These are phyloP conservation scores for Chlorella sp. DNA, from an alignment of 139 green algal genomes.

Conservation along the genomic window DNA sequence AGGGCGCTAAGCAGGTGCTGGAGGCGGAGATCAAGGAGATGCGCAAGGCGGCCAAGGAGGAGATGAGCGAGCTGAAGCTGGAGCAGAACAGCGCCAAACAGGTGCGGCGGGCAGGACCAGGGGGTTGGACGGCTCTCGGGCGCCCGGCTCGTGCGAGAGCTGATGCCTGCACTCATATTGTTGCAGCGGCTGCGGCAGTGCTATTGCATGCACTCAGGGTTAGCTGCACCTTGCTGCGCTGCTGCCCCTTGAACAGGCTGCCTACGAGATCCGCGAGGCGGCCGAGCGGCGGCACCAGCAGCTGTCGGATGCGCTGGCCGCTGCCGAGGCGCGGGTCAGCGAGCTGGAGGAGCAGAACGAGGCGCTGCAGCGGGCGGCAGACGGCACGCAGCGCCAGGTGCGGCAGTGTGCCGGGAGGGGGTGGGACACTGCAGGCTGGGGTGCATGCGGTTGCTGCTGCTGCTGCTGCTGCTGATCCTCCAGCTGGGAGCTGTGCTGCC, in stretches of 20 bases:
- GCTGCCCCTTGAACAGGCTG: not conserved
- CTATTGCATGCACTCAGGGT: no score
- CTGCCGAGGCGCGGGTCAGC: not conserved
- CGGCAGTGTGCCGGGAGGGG: no score
- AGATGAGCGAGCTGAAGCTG: slow-evolving; percentile 55
- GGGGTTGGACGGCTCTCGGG: slow-evolving; percentile 43
- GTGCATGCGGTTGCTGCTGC: no score
- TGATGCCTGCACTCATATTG: no score
- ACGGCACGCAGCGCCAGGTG: not conserved
- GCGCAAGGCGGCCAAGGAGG: slow-evolving; percentile 51
- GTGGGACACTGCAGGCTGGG: no score
- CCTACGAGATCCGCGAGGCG: slow-evolving; percentile 39
- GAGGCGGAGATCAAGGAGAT: slow-evolving; percentile 69
- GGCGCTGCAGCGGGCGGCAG: not conserved
- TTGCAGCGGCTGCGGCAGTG: no score
- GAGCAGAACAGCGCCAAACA: slow-evolving; percentile 60
- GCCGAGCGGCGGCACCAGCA: slow-evolving; percentile 31
- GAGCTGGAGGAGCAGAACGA: not conserved
- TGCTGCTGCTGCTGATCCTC: no score
- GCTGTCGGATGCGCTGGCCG: slow-evolving; percentile 35
- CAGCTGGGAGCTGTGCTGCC: no score
- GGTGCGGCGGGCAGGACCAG: not conserved
- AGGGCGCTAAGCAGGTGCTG: slow-evolving; percentile 31
- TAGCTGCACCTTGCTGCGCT: no score
- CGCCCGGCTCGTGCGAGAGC: no score